Percentiles rank a stretch among this genome's conserved stretches.
These are phyloP conservation scores for Begonia fuchsioides DNA, from an alignment of 306 rosid species.

Conservation along the genomic window DNA sequence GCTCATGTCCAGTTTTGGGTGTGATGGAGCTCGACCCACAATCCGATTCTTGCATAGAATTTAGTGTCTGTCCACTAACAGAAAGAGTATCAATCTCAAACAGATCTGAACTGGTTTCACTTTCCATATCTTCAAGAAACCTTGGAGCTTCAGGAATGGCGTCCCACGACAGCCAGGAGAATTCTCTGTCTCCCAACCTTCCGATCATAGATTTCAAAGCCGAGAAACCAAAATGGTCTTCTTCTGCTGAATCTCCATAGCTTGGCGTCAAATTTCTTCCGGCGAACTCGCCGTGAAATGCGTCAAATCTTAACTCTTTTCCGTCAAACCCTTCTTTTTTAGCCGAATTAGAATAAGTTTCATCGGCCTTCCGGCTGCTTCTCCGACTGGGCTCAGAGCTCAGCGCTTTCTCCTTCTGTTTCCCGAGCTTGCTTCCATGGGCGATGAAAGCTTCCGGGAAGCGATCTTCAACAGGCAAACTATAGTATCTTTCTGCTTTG, in stretches of 20 bases:
- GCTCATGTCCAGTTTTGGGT: slow-evolving; percentile 12
- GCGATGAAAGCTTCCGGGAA: neutral
- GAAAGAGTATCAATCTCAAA: slow-evolving; percentile 33
- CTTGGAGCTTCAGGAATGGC: slow-evolving; percentile 30
- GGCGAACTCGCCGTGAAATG: neutral
- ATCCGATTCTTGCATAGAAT: slow-evolving; percentile 10
- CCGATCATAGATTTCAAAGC: slow-evolving; percentile 9
- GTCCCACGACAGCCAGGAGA: slow-evolving; percentile 29
- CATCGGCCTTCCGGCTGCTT: slow-evolving; percentile 17
- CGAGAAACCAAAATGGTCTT: slow-evolving; percentile 9
- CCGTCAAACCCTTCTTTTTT: slow-evolving; percentile 13
- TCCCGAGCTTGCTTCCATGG: slow-evolving; percentile 3
- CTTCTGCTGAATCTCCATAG: slow-evolving; percentile 12
- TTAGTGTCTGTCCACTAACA: neutral
- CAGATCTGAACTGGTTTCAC: slow-evolving; percentile 39
- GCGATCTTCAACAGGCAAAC: slow-evolving; percentile 12
- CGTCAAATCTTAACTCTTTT: no score
- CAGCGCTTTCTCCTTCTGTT: neutral
- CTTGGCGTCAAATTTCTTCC: slow-evolving; percentile 4
- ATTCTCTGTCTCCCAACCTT: slow-evolving; percentile 19
- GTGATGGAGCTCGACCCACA: slow-evolving; percentile 16
- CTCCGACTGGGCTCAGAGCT: slow-evolving; percentile 29
- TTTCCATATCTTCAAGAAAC: slow-evolving; percentile 21
- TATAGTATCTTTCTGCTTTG: slow-evolving; percentile 36
- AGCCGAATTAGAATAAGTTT: no score